Conservation (phyloP, 2,329 filamentous ascomycete species). For the Sphaerulina vaccinii region DNA sequence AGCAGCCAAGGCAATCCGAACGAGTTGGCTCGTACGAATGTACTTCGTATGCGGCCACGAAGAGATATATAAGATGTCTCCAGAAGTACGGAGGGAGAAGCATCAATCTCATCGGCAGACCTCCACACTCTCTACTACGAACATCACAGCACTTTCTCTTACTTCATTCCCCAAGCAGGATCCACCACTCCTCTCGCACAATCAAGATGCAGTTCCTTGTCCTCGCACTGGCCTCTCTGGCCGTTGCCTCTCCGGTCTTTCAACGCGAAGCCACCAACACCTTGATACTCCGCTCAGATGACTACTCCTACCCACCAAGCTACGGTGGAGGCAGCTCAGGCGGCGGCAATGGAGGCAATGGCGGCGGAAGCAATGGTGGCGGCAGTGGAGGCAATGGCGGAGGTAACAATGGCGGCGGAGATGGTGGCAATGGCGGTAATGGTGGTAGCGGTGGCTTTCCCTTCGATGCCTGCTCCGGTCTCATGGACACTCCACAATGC, state of each 20-base stretch:
- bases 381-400: slow-evolving; percentile 2
- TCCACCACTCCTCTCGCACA: background rate
- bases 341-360: slow-evolving; percentile 2
- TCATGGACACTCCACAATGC: slow-evolving; percentile 1
- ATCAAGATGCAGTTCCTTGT: slow-evolving; percentile 18
- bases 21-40: no score
- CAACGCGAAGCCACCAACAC: background rate
- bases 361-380: no score
- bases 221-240: slow-evolving; percentile 11
- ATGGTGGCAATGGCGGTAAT: background rate
- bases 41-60: no score
- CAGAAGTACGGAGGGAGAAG: no score
- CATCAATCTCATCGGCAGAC: no score
- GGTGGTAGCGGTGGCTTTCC: no score
- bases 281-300: background rate
- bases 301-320: background rate
- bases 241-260: background rate
- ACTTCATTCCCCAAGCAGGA: background rate
- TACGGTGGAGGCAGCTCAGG: background rate
- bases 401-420: background rate
- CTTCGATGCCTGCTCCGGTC: background rate
- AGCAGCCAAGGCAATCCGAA: no score
- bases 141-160: background rate
- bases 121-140: background rate
- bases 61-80: no score